Evolutionary conservation across 2,329 filamentous ascomycete genomes (phyloP), one percentile per base, ranked within the genome.

Genomic region (Rhexocercosporidium sp.): DNA sequence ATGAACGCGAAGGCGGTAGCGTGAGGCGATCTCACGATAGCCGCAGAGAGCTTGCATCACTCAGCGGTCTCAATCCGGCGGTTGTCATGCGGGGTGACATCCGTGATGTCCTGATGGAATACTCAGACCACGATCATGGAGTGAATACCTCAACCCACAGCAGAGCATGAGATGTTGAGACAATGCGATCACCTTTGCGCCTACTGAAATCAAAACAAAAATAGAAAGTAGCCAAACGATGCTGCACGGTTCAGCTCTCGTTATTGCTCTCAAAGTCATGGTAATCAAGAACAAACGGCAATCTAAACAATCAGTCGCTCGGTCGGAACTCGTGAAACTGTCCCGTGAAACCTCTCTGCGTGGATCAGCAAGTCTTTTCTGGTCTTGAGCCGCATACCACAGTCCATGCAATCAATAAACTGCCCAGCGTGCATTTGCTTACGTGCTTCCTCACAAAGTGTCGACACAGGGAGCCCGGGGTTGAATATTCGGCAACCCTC

Each of bases 51-150:
- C 65, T 22, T 51, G 20, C 53, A 67, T 56, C 6, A 69, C 25
- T 62, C 31, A 39, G 66, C 60, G 41, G 47, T 41, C 54, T 69
- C 7, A 53, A 70, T 66, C 34, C 63, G n/a, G 20, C 44, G 44
- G 44, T 47, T 25, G 41, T 69, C 64, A 44, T 70, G 63, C 18
- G 27, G 66, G 47, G 56, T 64, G 31, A 66, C 64, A 69, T 59
- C 56, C 22, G 34, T 65, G 27, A 69, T 59, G 31, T 59, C 25
- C 51, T 54, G 20, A 3, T 51, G 25, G 47, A 2, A 53, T 53
- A 53, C 47, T 2, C 20, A 53, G 47, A 53, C 47, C 27, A 53
- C 22, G 20, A 53, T 27, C 8, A 37, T 37, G 8, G 8, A 37
- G 31, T 11, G 3, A 53, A 54, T 54, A 29, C 20, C 51, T 54